Percentiles rank a stretch among this genome's conserved stretches.
phyloP scores from a whole-genome alignment of 2,329 filamentous ascomycete species.

The Aspergillus glaucus region DNA sequence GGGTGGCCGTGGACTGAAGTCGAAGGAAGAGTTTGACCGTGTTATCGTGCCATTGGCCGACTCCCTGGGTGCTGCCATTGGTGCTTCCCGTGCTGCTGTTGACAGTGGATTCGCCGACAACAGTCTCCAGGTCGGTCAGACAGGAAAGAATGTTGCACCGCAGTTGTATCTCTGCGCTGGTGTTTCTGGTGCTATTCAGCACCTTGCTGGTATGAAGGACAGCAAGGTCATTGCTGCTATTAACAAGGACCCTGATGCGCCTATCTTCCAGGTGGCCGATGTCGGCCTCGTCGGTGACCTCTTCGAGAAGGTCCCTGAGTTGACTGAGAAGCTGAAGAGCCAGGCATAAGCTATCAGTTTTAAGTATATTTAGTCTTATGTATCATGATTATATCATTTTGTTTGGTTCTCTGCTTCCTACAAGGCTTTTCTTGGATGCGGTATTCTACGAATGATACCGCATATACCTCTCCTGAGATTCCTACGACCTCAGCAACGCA shows the following conservation, averaged over 20 bases:
- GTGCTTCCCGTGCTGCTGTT: slow-evolving; percentile 88
- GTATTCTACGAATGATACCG: no score
- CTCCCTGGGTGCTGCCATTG: slow-evolving; percentile 87
- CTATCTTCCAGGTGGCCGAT: slow-evolving; percentile 97
- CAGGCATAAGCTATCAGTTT: slow-evolving; percentile 10
- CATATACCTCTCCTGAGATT: no score
- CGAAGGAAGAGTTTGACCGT: slow-evolving; percentile 93
- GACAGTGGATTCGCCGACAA: slow-evolving; percentile 98
- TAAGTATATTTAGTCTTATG: slow-evolving; percentile 8
- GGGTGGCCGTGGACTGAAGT: slow-evolving; percentile 90
- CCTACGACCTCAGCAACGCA: no score
- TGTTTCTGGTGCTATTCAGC: slow-evolving; percentile 95
- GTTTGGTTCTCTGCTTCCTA: no score
- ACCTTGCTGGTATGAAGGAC: slow-evolving; percentile 98
- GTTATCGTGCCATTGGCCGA: slow-evolving; percentile 90
- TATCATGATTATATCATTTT: slow-evolving; percentile 11
- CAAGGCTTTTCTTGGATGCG: no score
- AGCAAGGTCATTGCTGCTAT: slow-evolving; percentile 99
- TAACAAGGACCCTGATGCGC: slow-evolving; percentile 95
- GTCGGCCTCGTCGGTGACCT: slow-evolving; percentile 92
- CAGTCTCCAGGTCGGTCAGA: slow-evolving; percentile 95
- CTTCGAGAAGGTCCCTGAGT: slow-evolving; percentile 90
- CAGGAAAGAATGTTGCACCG: slow-evolving; percentile 95
- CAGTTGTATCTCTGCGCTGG: slow-evolving; percentile 92
- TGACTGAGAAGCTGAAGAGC: slow-evolving; percentile 85